Evolutionary conservation across 2,329 filamentous ascomycete genomes (phyloP).

Genomic region (Nannizziopsis arthrosporioides): DNA sequence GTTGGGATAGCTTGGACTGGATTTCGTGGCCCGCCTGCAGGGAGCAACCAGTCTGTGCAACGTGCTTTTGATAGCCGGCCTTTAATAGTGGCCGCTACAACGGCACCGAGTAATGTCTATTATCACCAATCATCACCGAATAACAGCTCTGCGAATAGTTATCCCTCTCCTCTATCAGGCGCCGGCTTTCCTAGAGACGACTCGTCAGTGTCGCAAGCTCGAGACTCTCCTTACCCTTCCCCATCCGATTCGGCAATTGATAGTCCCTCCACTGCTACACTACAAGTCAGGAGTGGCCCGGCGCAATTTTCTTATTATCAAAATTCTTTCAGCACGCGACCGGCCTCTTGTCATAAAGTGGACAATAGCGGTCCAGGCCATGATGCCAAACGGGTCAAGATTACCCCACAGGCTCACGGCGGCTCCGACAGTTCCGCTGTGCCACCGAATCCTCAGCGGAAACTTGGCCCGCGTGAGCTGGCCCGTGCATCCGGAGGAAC

Average conservation of each 20-base stretch:
- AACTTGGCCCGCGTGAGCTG: neutral
- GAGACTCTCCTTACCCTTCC: slow-evolving; percentile 6
- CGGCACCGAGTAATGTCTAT: neutral
- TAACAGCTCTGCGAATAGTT: neutral
- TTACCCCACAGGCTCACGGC: neutral
- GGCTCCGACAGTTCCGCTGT: neutral
- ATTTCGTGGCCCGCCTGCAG: neutral
- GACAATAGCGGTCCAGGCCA: neutral
- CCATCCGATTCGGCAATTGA: slow-evolving; percentile 8
- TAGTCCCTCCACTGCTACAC: slow-evolving; percentile 2
- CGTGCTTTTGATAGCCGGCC: neutral
- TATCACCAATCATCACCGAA: neutral
- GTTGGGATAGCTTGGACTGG: too few relatives aligned
- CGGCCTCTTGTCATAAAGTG: neutral
- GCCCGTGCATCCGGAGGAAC: neutral
- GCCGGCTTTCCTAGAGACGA: neutral
- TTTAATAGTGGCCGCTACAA: neutral
- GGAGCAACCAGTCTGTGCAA: neutral
- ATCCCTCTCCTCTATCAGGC: slow-evolving; percentile 1
- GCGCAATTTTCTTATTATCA: slow-evolving; percentile 4
- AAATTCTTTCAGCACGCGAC: slow-evolving; percentile 1
- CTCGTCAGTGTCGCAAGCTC: neutral
- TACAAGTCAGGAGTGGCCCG: neutral
- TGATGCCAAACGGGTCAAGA: slow-evolving; percentile 6
- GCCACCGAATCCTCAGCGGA: neutral